Conservation (phyloP, 75 land plant genomes). For the Sequoia sempervirens region DNA sequence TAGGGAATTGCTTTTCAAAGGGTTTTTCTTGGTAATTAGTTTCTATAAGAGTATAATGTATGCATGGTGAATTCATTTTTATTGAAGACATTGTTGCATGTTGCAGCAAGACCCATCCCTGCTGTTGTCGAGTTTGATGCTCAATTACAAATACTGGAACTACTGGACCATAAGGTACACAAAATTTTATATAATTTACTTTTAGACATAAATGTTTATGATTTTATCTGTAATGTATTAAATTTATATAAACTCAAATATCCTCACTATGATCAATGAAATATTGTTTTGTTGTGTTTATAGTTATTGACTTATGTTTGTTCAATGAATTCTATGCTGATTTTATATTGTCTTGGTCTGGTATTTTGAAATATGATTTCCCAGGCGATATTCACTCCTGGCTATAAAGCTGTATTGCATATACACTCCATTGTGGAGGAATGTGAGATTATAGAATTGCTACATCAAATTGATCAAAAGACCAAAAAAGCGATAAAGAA, state of each 20-base stretch:
- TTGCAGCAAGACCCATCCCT: conserved; percentile 71
- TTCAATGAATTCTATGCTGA: not conserved
- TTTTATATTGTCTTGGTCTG: not conserved
- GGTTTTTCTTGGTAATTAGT: not conserved
- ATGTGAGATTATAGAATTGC: conserved; percentile 88
- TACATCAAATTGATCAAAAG: conserved; percentile 89
- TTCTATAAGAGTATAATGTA: not conserved
- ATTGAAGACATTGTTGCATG: not conserved
- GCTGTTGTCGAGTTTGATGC: conserved; percentile 83
- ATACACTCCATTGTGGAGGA: conserved; percentile 95
- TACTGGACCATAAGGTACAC: conserved; percentile 56
- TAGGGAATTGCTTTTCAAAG: not conserved
- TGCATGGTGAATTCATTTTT: not conserved
- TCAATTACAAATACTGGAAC: conserved; percentile 89
- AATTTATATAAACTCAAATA: not conserved
- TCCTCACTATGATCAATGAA: not conserved
- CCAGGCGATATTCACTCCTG: conserved; percentile 98
- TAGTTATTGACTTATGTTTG: not conserved
- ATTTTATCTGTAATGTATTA: not conserved
- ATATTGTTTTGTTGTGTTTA: not conserved
- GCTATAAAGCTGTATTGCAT: conserved; percentile 94
- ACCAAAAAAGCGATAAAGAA: conserved; percentile 82
- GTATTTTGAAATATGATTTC: not conserved
- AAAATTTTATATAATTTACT: too few relatives aligned
- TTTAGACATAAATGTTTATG: not conserved